Percentiles rank a stretch among this genome's conserved stretches.
phyloP scores from a whole-genome alignment of 768 basidiomycete genomes.

The Collybiopsis luxurians region DNA sequence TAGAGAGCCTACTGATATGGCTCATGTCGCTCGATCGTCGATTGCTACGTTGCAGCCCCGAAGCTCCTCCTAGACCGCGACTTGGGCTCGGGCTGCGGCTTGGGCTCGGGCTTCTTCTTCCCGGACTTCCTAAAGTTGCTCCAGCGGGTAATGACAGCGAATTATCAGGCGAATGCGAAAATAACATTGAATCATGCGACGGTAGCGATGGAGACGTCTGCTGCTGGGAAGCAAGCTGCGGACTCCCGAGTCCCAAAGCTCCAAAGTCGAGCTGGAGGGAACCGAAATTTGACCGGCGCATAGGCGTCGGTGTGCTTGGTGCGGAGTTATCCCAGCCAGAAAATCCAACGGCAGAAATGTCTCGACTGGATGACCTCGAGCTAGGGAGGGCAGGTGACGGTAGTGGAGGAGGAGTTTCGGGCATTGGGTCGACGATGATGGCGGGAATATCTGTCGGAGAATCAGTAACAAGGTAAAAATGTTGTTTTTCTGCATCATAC shows the following conservation, averaged over 20 bases:
- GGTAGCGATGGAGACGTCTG: not conserved
- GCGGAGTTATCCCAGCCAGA: slow-evolving; percentile 13
- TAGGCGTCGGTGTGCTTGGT: slow-evolving; percentile 40
- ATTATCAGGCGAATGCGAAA: slow-evolving; percentile 39
- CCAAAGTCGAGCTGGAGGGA: slow-evolving; percentile 3
- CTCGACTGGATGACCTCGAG: slow-evolving; percentile 38
- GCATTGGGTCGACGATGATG: slow-evolving; percentile 62
- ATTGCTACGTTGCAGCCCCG: slow-evolving; percentile 53
- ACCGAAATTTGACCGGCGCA: slow-evolving; percentile 16
- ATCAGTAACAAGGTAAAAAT: slow-evolving; percentile 2
- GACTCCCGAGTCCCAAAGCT: not conserved
- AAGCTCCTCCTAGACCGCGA: slow-evolving; percentile 23
- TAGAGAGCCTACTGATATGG: slow-evolving; percentile 58
- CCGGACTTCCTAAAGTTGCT: not conserved
- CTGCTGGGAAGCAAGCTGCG: not conserved
- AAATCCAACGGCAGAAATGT: slow-evolving; percentile 48
- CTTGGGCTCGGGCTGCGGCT: not conserved
- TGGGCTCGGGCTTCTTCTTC: not conserved
- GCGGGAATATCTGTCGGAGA: slow-evolving; percentile 56
- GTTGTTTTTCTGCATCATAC: slow-evolving; percentile 31
- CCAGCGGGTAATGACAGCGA: slow-evolving; percentile 33
- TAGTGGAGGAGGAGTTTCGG: slow-evolving; percentile 43
- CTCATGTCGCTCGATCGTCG: slow-evolving; percentile 59
- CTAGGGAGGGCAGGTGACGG: not conserved
- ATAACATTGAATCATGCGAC: not conserved